These are phyloP conservation scores for Naegleria gruberi DNA, from an alignment of 208 protist genomes.

Conservation along the genomic window DNA sequence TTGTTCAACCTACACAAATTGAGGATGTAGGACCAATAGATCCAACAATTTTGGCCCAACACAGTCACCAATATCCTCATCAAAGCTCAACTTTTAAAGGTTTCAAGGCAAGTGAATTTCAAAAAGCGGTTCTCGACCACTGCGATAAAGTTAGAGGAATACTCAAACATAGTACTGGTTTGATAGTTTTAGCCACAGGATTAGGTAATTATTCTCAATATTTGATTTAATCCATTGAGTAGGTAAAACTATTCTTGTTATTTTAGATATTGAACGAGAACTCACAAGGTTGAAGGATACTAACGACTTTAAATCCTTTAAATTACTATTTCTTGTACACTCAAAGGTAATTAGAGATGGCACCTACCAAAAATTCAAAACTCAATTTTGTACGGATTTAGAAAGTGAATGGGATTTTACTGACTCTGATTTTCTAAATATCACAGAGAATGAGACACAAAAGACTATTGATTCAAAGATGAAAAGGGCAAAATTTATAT, in stretches of 20 bases:
- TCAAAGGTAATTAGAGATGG: constrained; percentile 24
- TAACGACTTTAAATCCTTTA: background rate
- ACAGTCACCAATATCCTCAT: background rate
- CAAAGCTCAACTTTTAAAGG: background rate
- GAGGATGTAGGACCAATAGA: background rate
- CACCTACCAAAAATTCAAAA: constrained; percentile 18
- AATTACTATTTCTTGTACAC: constrained; percentile 28
- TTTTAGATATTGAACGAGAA: constrained; percentile 23
- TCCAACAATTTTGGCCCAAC: background rate
- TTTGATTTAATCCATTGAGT: too few relatives aligned
- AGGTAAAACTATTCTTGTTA: constrained; percentile 26
- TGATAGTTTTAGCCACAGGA: constrained; percentile 17
- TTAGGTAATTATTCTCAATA: too few relatives aligned
- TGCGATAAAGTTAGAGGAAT: background rate
- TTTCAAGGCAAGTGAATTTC: constrained; percentile 14
- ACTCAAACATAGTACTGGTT: background rate
- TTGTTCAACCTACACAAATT: too few relatives aligned
- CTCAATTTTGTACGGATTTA: constrained; percentile 8
- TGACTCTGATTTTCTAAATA: constrained; percentile 13
- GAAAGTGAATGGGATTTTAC: background rate
- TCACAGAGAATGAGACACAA: background rate
- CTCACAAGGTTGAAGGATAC: background rate
- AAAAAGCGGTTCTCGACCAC: background rate
- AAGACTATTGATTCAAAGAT: background rate
- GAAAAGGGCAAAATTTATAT: constrained; percentile 22